Percentiles rank a stretch among this genome's conserved stretches.
Conservation (phyloP, 768 basidiomycete genomes). For the Sporobolomyces pararoseus region DNA sequence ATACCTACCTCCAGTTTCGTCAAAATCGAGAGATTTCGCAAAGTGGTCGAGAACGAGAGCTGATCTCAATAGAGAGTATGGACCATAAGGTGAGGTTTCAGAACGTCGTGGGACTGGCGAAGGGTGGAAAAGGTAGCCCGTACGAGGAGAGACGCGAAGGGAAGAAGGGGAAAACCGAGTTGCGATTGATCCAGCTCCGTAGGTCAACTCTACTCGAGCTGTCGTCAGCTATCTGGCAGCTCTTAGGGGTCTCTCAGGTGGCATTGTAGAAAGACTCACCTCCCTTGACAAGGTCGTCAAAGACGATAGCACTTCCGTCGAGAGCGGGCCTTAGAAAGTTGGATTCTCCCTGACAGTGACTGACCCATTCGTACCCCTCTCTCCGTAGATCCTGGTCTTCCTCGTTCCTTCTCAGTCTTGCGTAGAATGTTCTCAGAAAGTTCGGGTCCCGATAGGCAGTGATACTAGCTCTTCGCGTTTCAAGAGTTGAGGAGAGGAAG, state of each 20-base stretch:
- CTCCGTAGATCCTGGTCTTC: conserved; percentile 10
- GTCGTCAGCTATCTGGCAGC: no score
- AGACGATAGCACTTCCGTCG: conserved; percentile 39
- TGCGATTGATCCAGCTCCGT: conserved; percentile 22
- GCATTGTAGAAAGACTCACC: no score
- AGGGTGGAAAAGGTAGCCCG: conserved; percentile 42
- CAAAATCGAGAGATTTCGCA: conserved; percentile 22
- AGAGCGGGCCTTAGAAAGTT: conserved; percentile 30
- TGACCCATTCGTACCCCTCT: conserved; percentile 35
- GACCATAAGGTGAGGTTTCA: conserved; percentile 20
- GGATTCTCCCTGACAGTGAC: conserved; percentile 30
- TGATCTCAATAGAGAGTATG: conserved; percentile 37
- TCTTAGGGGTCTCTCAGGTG: no score
- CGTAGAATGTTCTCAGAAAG: conserved; percentile 41
- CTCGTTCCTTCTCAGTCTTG: conserved; percentile 9
- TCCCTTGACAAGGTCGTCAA: conserved; percentile 21
- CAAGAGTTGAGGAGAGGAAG: conserved; percentile 31
- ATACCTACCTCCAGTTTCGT: conserved; percentile 4
- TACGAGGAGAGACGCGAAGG: conserved; percentile 16
- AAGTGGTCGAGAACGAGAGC: conserved; percentile 32
- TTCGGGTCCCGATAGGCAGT: conserved; percentile 36
- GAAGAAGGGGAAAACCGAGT: conserved; percentile 21
- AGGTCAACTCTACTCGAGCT: conserved; percentile 22
- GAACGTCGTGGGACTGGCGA: conserved; percentile 1
- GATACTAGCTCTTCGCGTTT: conserved; percentile 28